A percentile compares a stretch with the other conserved stretches of the same genome.
phyloP scores from a whole-genome alignment of 495 filamentous ascomycete species.

The Letharia lupina region DNA sequence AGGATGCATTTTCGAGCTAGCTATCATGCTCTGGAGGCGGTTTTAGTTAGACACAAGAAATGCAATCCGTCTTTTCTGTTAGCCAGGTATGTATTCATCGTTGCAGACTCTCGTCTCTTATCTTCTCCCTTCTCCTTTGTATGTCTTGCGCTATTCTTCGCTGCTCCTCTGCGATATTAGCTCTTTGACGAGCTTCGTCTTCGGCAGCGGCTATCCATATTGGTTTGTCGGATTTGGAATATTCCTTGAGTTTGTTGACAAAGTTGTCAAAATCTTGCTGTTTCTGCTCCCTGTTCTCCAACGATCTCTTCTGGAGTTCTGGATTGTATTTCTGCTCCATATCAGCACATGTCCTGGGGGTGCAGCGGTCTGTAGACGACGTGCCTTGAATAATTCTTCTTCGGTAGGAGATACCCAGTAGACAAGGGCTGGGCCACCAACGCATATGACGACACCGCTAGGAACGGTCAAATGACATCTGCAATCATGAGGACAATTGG shows the following conservation, averaged over 20 bases:
- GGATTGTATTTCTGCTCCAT: conserved; percentile 72
- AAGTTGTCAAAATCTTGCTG: conserved; percentile 86
- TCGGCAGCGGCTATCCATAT: conserved; percentile 72
- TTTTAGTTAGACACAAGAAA: neutral
- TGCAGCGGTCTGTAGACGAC: conserved; percentile 10
- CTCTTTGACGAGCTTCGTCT: conserved; percentile 37
- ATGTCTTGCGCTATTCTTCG: conserved; percentile 47
- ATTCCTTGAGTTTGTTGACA: conserved; percentile 70
- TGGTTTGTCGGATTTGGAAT: conserved; percentile 83
- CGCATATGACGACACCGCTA: conserved; percentile 58
- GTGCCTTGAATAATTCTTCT: conserved; percentile 74
- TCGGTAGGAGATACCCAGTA: conserved; percentile 74
- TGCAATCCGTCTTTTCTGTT: neutral
- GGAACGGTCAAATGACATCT: conserved; percentile 4
- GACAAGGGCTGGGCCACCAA: conserved; percentile 83
- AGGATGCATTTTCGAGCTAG: neutral
- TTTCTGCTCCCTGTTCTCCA: conserved; percentile 61
- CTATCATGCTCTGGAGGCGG: neutral
- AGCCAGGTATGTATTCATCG: neutral
- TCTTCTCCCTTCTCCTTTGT: conserved; percentile 57
- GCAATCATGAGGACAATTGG: conserved; percentile 17
- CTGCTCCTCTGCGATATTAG: conserved; percentile 38
- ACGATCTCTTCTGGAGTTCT: conserved; percentile 74
- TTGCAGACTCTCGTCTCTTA: conserved; percentile 28
- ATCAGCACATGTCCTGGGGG: neutral